Evolutionary conservation across 2,329 filamentous ascomycete species (phyloP), one percentile per base, ranked within the genome.

Genomic region (Paraphaeosphaeria minitans): DNA sequence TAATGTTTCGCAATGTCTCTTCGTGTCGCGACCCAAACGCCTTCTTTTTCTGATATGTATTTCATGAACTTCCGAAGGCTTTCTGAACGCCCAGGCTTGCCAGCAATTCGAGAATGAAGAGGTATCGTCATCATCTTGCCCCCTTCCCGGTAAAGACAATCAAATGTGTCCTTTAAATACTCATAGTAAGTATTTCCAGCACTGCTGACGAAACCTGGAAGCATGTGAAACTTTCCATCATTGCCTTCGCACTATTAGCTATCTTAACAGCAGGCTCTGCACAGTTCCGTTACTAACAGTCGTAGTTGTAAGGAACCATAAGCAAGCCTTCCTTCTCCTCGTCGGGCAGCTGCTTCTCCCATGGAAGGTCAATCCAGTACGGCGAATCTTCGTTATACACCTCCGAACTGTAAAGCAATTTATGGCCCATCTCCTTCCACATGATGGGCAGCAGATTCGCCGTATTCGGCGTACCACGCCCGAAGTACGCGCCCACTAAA

Each of bases 321-420:
- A 79, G 68, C 65, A 78, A 71, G 5, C 78, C 78, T 54, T 79
- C 72, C 24, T 71, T 69, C 48, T 79, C 66, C 7, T 65, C 62
- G 27, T 71, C 66, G 19, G 71, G 70, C 37, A 71, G 54, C 7
- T 60, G 22, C 1, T 57, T 49, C 53, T 75, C 73, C 59, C 65
- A 72, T 0, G 82, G 81, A 3, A 84, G 69, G 66, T 84, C 82
- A 7, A 81, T 73, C 83, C 82, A 84, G 68, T 84, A 84, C 1
- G 83, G 82, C 19, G 84, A 73, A 60, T 85, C 83, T 60, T 84
- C 83, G 29, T 81, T 81, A 60, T 84, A 85, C 2, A 75, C 77
- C 61, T 85, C 82, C 16, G 73, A 75, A 31, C 75, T 75, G 74
- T 80, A 84, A 0, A 83, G 66, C 1, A 84, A 74, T 56, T 77